A percentile compares a stretch with the other conserved stretches of the same genome.
These are phyloP conservation scores for Fusarium tuaranense DNA, from an alignment of 2,329 filamentous ascomycete genomes.

Conservation along the genomic window DNA sequence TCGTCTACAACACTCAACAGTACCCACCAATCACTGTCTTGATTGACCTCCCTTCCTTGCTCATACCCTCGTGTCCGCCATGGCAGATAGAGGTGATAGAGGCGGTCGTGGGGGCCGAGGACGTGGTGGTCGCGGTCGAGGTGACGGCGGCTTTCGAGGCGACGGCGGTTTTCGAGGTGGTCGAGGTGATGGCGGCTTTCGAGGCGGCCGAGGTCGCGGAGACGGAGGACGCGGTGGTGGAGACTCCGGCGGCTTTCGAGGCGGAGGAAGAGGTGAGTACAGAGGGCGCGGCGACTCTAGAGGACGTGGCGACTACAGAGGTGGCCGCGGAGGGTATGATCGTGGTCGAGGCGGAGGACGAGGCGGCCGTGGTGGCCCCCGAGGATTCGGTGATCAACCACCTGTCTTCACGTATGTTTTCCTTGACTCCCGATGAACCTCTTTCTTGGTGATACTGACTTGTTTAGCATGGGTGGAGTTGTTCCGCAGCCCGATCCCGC, in stretches of 20 bases:
- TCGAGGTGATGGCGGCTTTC: slow-evolving; percentile 32
- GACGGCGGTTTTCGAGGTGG: slow-evolving; percentile 19
- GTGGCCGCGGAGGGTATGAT: slow-evolving; percentile 21
- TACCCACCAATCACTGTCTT: not conserved
- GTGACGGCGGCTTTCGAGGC: slow-evolving; percentile 17
- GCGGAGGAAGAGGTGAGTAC: slow-evolving; percentile 29
- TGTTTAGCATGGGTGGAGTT: slow-evolving; percentile 38
- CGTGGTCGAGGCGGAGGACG: slow-evolving; percentile 40
- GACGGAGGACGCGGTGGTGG: slow-evolving; percentile 36
- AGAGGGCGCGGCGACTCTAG: slow-evolving; percentile 29
- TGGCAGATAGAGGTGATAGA: slow-evolving; percentile 47
- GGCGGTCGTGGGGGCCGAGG: slow-evolving; percentile 37
- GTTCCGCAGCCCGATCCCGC: slow-evolving; percentile 40
- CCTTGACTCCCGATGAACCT: not conserved
- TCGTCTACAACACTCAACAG: not conserved
- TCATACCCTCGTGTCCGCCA: slow-evolving; percentile 9
- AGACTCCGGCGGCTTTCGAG: slow-evolving; percentile 27
- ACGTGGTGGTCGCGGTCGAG: not conserved
- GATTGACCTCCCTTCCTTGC: not conserved
- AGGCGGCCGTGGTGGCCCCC: slow-evolving; percentile 35
- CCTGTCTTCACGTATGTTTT: slow-evolving; percentile 38
- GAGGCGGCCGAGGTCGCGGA: slow-evolving; percentile 32
- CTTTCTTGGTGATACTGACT: slow-evolving; percentile 10
- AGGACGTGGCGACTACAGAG: slow-evolving; percentile 12
- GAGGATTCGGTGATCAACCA: slow-evolving; percentile 18